Evolutionary conservation across 2,329 filamentous ascomycete genomes (phyloP).

Genomic region (Rhynchosporium graminicola): DNA sequence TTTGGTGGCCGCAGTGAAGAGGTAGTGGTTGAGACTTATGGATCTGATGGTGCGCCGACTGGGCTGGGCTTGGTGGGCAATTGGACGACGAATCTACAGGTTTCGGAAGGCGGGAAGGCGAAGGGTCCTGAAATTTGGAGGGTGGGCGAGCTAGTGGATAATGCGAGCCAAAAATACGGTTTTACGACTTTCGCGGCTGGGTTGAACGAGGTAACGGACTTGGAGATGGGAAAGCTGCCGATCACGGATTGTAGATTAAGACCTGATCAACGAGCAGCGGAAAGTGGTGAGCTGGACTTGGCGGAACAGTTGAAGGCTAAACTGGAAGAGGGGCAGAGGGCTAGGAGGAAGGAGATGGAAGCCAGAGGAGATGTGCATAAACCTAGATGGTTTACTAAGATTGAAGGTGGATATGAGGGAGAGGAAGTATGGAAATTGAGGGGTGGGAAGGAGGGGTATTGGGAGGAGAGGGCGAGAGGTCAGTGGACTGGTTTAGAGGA

Average conservation of each 20-base stretch:
- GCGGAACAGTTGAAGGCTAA: conserved; percentile 82
- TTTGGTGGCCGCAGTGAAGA: conserved; percentile 95
- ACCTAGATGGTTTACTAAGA: conserved; percentile 82
- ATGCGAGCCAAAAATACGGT: conserved; percentile 79
- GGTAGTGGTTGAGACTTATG: conserved; percentile 73
- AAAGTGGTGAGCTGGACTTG: conserved; percentile 77
- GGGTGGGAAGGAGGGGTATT: conserved; percentile 84
- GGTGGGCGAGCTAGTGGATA: conserved; percentile 74
- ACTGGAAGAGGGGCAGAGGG: conserved; percentile 84
- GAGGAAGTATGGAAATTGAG: conserved; percentile 77
- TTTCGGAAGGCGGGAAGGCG: conserved; percentile 62
- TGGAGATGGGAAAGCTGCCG: conserved; percentile 75
- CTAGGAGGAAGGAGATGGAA: conserved; percentile 73
- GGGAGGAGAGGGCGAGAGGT: conserved; percentile 76
- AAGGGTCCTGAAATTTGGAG: conserved; percentile 74
- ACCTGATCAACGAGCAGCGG: conserved; percentile 83
- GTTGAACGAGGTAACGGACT: conserved; percentile 82
- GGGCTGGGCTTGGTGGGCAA: conserved; percentile 74
- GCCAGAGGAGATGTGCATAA: conserved; percentile 69
- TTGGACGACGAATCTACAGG: conserved; percentile 76
- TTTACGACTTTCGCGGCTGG: conserved; percentile 82
- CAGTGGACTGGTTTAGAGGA: conserved; percentile 62
- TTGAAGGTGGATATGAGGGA: conserved; percentile 55
- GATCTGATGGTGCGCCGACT: conserved; percentile 63
- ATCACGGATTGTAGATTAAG: conserved; percentile 81